Percentiles rank a stretch among this genome's conserved stretches.
Evolutionary conservation across 345 rosid species (phyloP).

Genomic region (Linum lewisii): DNA sequence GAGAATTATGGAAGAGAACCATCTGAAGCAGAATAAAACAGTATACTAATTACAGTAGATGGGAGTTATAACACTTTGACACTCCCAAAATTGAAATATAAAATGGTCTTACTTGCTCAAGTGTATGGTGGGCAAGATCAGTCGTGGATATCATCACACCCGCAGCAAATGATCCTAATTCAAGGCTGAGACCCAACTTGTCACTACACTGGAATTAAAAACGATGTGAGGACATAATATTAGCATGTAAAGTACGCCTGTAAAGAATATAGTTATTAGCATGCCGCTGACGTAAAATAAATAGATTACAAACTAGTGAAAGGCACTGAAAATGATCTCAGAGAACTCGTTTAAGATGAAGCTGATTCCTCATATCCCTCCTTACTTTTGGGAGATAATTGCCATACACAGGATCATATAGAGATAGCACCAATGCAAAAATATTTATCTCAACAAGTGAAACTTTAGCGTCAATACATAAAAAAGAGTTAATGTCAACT

Average conservation of each 20-base stretch:
- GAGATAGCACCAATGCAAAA: too few species aligned
- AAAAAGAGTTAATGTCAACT: too few species aligned
- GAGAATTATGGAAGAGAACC: too few species aligned
- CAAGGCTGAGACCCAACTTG: slow-evolving; percentile 94
- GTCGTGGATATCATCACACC: slow-evolving; percentile 99
- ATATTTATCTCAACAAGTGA: too few species aligned
- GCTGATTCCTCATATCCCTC: too few species aligned
- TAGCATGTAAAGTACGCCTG: not conserved
- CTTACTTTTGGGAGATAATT: too few species aligned
- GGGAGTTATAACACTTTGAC: slow-evolving; percentile 4
- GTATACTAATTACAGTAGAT: not conserved
- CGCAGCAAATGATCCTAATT: slow-evolving; percentile 96
- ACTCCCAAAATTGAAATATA: slow-evolving; percentile 10
- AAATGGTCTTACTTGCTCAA: slow-evolving; percentile 68
- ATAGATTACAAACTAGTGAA: not conserved
- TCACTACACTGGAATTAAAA: slow-evolving; percentile 81
- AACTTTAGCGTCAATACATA: too few species aligned
- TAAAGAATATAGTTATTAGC: not conserved
- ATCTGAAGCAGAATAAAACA: too few species aligned
- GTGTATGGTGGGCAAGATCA: slow-evolving; percentile 89
- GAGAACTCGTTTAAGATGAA: too few species aligned
- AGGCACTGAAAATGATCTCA: too few species aligned
- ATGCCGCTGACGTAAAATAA: not conserved
- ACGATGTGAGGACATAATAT: not conserved
- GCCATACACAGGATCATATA: too few species aligned